Base-by-base conservation (phyloP, 1,284 basidiomycete genomes). In the Melampsora larici-populina region DNA sequence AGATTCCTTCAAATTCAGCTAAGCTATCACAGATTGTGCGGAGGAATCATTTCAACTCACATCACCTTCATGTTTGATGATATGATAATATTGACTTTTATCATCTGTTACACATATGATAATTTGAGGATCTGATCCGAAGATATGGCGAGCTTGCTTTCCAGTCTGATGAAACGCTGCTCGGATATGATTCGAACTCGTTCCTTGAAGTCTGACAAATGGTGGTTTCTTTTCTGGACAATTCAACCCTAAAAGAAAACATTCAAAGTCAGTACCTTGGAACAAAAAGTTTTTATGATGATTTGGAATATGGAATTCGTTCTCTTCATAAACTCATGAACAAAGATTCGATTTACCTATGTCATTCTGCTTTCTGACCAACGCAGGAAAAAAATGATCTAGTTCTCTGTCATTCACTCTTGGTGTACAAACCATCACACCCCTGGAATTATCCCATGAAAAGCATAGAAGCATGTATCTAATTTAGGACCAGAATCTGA, bases 21-120 rank as follows among this genome's bases (percentile, higher is more conserved):
- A 11, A 5, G 36, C 36, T 40, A 40, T 40, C 7, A 40, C 36
- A 40, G 3, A 40, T 9, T 40, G 36, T 8, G 13, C 36, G 13
- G 36, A 11, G 13, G 5, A 40, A 9, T 40, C 9, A 40, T 40
- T 29, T 43, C 6, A 48, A 67, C 74, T 62, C 46, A 76, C 74
- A 49, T 76, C 74, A 15, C 74, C 65, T 76, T 76, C 74, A 18
- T 26, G 21, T 43, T 76, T 76, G 26, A 76, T 76, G 29, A 13
- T 49, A 18, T 31, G 24, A 36, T 76, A 76, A 4, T 33, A n/a
- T 5, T 17, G 58, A 60, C 65, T 68, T 3, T 60, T 49, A 2
- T 76, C 66, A 13, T 76, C 74, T 33, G 72, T 74, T 18, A 74
- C 51, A n/a, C 72, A 74, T 33, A 74, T n/a, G 26, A 74, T 66